Base-by-base conservation (phyloP, 108 stramenopile species). In the Epipyxis sp. region DNA sequence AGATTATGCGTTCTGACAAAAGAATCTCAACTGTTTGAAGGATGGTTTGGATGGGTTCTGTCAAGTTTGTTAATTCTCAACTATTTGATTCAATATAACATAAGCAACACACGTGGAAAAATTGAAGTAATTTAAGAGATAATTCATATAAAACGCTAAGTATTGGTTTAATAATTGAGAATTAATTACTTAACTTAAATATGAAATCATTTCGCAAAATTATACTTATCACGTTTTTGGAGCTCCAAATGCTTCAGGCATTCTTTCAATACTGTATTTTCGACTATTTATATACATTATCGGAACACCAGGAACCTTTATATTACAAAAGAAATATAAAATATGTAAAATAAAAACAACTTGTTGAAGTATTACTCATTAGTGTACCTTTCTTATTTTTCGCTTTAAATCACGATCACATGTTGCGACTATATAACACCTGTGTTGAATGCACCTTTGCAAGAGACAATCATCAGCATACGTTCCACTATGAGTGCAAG, bases 401-500 rank as follows among this genome's bases (percentile, higher is more conserved):
- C 94, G 91, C 77, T 96, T 87, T 50, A 99, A 83, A 59, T 99
- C 98, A 87, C 96, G 97, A 79, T 99, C 98, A 82, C 96, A 97
- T 0, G 98, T 97, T 30, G 98, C 98, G n/a, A 99, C 96, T 78
- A 99, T 96, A 81, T 95, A 99, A 80, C 98, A 99, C 57, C 92
- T 87, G 91, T 93, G 94, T 77, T 94, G 91, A 61, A 88, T 87
- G 44, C 83, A 89, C 90, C 92, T 72, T 57, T 84, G 61, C 3
- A 89, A 82, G 32, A 89, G 71, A 79, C 85, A 83, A 81, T 89
- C 88, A 85, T 99, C 98, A 1, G 98, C 98, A 78, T 99, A 99
- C 72, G 93, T 92, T 20, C 96, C 95, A 78, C 86, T 91, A 81
- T 94, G 94, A 40, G 87, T 86, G 77, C 95, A 95, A 0, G 95